phyloP scores from a whole-genome alignment of 2,329 filamentous ascomycete genomes.

The Alternaria metachromatica region DNA sequence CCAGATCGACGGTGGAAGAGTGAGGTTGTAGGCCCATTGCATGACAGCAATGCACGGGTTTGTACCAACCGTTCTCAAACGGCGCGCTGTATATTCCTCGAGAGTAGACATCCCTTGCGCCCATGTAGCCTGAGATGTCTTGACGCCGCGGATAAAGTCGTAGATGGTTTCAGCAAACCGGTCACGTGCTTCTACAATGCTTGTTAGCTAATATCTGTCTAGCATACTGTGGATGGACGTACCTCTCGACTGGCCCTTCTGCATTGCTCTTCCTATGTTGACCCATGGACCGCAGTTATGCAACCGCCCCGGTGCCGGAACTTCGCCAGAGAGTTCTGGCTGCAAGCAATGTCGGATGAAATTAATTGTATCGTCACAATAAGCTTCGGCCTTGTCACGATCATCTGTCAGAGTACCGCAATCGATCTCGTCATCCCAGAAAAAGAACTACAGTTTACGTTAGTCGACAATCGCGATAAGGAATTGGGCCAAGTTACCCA shows the following conservation, averaged over 20 bases:
- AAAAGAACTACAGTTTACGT: constrained; percentile 9
- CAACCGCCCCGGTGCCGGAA: constrained; percentile 11
- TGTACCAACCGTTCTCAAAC: constrained; percentile 9
- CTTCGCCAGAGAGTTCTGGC: constrained; percentile 7
- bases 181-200: constrained; percentile 8
- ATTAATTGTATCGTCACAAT: constrained; percentile 12
- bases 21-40: constrained; percentile 12
- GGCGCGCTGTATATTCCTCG: constrained; percentile 11
- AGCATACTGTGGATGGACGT: background rate
- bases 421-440: constrained; percentile 20
- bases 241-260: constrained; percentile 14
- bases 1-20: constrained; percentile 7
- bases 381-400: constrained; percentile 13
- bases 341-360: constrained; percentile 14
- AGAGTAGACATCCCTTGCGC: constrained; percentile 8
- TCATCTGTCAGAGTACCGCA: constrained; percentile 15
- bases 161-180: constrained; percentile 15
- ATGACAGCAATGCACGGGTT: constrained; percentile 12
- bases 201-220: background rate
- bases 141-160: constrained; percentile 9
- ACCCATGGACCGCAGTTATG: constrained; percentile 15
- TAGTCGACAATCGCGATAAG: background rate
- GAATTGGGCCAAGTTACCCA: background rate
- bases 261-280: constrained; percentile 15
- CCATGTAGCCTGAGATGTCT: constrained; percentile 13